Evolutionary conservation across 176 grass and related monocot genomes (phyloP).

Genomic region (Echinochloa phyllopogon): DNA sequence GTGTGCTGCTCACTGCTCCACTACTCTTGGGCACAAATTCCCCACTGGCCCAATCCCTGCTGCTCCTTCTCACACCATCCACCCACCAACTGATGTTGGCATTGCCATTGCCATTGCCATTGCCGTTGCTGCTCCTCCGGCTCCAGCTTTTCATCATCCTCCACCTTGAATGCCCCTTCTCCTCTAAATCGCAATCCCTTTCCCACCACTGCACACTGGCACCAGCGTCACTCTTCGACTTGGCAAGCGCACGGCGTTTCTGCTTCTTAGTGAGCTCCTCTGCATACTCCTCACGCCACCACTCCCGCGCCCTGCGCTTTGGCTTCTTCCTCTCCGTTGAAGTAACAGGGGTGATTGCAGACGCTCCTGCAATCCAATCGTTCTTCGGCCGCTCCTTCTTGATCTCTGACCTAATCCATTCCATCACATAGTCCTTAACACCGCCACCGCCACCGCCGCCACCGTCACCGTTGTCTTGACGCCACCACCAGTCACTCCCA

Average conservation of each 20-base stretch:
- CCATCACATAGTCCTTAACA: slow-evolving; percentile 96
- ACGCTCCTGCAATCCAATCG: slow-evolving; percentile 67
- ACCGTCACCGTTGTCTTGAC: slow-evolving; percentile 80
- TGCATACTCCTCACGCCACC: slow-evolving; percentile 97
- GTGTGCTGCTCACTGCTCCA: slow-evolving; percentile 86
- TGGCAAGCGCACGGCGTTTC: slow-evolving; percentile 58
- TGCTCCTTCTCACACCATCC: slow-evolving; percentile 60
- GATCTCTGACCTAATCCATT: slow-evolving; percentile 97
- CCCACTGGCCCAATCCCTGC: slow-evolving; percentile 64
- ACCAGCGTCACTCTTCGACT: slow-evolving; percentile 62
- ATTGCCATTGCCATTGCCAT: slow-evolving; percentile 50
- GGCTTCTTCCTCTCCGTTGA: slow-evolving; percentile 55
- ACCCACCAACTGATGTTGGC: slow-evolving; percentile 65
- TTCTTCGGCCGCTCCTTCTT: slow-evolving; percentile 91
- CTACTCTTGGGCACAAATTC: slow-evolving; percentile 77
- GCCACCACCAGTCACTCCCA: slow-evolving; percentile 94
- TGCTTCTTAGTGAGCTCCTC: slow-evolving; percentile 93
- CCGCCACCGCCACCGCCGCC: slow-evolving; percentile 60
- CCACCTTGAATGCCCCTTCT: slow-evolving; percentile 64
- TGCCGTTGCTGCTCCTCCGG: slow-evolving; percentile 59
- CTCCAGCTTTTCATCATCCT: slow-evolving; percentile 81
- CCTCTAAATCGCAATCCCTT: slow-evolving; percentile 66
- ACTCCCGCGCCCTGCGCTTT: slow-evolving; percentile 73
- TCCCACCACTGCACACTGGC: slow-evolving; percentile 69
- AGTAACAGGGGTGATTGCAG: slow-evolving; percentile 33